Evolutionary conservation across 768 basidiomycete genomes (phyloP), one percentile per base, ranked within the genome.

Genomic region (Mycena polygramma): DNA sequence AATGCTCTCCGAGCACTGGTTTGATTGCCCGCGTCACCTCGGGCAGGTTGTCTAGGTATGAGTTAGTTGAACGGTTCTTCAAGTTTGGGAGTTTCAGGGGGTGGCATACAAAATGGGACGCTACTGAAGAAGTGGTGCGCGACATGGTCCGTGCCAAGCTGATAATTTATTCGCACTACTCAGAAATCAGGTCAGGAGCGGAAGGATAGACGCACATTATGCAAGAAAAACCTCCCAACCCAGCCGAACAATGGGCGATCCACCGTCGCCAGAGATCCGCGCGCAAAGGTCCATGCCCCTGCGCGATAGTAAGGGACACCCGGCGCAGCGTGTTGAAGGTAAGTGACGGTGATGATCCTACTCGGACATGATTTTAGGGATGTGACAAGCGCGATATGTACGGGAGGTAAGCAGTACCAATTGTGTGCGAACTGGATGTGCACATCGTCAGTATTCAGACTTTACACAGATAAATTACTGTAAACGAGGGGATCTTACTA

Each of bases 151-250:
- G 30, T 81, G 82, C 41, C 78, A 69, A 53, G 77, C 70, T 74
- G 73, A 65, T 46, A 17, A 17, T 20, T 51, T 30, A 30, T 6
- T 30, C 6, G 6, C n/a, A n/a, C 30, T 30, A 3, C 3, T 30
- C 3, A 30, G 30, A 54, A 19, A 8, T 20, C 36, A 30, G 39
- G 48, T n/a, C 48, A 17, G 24, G 20, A 8, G 58, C 63, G 24
- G 22, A 15, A 19, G 19, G 1, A 46, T n/a, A 22, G 24, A 70
- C 85, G 45, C 58, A 86, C 84, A 75, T 89, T 88, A 73, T 90
- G 89, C 43, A 91, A 80, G 82, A 90, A 91, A 79, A 89, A 89
- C 15, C 87, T 83, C 4, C 89, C 90, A 52, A 82, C 81, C 89
- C 88, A 90, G 19, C 90, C 89, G 2, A 90, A 79, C 57, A 90